These are phyloP conservation scores for Fusarium musae DNA, from an alignment of 2,329 filamentous ascomycete species.

Conservation along the genomic window DNA sequence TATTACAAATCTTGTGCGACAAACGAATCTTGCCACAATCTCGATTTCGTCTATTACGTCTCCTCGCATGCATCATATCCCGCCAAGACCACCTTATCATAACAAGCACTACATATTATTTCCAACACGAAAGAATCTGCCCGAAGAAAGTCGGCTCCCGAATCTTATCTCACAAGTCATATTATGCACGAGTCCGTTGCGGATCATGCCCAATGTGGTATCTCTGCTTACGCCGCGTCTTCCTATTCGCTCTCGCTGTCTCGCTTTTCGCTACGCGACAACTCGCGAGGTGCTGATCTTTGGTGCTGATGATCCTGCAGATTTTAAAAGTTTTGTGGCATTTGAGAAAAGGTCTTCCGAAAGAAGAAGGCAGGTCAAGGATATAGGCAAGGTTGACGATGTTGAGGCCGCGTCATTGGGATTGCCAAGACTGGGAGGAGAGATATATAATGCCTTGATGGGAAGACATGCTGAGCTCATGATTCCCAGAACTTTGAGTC, in stretches of 20 bases:
- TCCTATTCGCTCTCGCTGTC: not conserved
- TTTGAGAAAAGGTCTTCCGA: not conserved
- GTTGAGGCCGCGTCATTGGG: not conserved
- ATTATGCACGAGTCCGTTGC: not conserved
- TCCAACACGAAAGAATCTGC: not conserved
- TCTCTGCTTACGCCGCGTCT: not conserved
- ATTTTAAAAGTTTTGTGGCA: accelerated
- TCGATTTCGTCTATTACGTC: not conserved
- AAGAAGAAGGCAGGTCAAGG: not conserved
- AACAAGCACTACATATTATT: not conserved
- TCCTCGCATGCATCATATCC: not conserved
- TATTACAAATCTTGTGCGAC: constrained; percentile 25
- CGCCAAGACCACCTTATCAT: not conserved
- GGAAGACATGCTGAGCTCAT: accelerated
- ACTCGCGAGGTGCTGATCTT: not conserved
- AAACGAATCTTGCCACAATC: not conserved
- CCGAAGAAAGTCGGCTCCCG: not conserved
- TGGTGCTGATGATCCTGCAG: not conserved
- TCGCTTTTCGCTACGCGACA: constrained; percentile 6
- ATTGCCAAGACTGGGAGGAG: not conserved
- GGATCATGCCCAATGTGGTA: not conserved
- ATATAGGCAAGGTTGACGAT: not conserved
- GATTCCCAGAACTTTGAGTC: accelerated
- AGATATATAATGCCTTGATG: not conserved
- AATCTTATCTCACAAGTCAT: not conserved